Base-by-base conservation (phyloP, 163 green algal genomes). In the Scenedesmus sp. region DNA sequence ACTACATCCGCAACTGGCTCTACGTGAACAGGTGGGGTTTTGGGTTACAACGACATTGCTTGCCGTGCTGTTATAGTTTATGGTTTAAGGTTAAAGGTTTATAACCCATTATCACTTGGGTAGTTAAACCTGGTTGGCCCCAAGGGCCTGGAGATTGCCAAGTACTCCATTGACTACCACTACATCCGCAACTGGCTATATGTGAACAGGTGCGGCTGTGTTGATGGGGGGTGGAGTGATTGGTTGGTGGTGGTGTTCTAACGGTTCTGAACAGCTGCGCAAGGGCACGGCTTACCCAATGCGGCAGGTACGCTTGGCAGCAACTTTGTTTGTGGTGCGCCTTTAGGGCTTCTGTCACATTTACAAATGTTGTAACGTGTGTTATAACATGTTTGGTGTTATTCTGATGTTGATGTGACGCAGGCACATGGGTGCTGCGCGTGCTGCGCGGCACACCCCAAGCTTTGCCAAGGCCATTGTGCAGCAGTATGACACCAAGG, bases 111-210 rank as follows among this genome's bases (percentile, higher is more conserved):
- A 46, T 46, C 34, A 0, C 34, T 46, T 46, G 34, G 34, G 34
- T 46, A 0, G 34, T 46, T 99, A 4, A 94, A 96, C 85, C 62
- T 93, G 70, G 92, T 96, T 20, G 91, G 94, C 7, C 98, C 98
- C 9, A 98, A 98, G 92, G 98, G 98, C 0, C 92, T 99, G 20
- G 98, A 99, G 94, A 99, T 99, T 96, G 98, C 94, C 0, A 95
- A 97, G 82, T 99, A 99, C 94, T 97, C 91, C 62, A 96, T 99
- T 9, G 98, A 99, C 87, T 99, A 99, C 91, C 98, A 99, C 95
- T 98, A 97, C 93, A 97, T 99, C 81, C 96, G 98, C 55, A 99
- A 99, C 94, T 99, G 96, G 89, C 93, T 99, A 26, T 97, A 99
- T 92, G 97, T 99, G 16, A 94, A 96, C 52, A 95, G 98, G 70